phyloP scores from a whole-genome alignment of 2,329 filamentous ascomycete species.

The Monilinia fructigena region DNA sequence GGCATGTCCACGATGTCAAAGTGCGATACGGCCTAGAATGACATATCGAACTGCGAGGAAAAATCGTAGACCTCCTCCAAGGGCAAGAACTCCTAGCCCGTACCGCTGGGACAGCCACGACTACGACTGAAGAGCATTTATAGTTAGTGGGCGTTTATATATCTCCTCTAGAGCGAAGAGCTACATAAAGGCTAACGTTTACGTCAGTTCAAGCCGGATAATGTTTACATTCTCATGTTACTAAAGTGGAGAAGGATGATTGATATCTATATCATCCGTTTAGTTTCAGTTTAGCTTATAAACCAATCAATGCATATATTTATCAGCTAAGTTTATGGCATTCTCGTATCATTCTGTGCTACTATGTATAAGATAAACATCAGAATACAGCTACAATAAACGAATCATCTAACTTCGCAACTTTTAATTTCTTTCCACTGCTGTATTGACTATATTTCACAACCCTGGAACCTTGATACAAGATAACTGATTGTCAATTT shows the following conservation, averaged over 20 bases:
- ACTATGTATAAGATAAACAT: background rate
- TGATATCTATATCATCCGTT: background rate
- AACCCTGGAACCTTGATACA: too few relatives aligned
- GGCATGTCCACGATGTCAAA: slow-evolving; percentile 31
- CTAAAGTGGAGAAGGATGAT: background rate
- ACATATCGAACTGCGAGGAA: background rate
- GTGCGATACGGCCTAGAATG: background rate
- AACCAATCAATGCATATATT: background rate
- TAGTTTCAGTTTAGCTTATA: background rate
- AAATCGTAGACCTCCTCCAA: background rate
- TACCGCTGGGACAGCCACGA: background rate
- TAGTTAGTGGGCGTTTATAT: background rate
- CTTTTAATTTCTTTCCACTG: too few relatives aligned
- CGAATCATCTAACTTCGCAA: too few relatives aligned
- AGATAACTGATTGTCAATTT: too few relatives aligned
- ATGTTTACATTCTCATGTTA: background rate
- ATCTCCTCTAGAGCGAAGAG: background rate
- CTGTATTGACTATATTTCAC: too few relatives aligned
- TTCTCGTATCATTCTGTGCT: background rate
- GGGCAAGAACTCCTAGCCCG: background rate
- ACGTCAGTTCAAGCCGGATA: background rate
- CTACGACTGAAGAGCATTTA: background rate
- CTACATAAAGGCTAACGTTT: background rate
- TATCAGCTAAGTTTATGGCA: background rate
- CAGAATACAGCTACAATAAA: background rate